Base-by-base conservation (phyloP, 768 basidiomycete species). In the Termitomyces sp. region DNA sequence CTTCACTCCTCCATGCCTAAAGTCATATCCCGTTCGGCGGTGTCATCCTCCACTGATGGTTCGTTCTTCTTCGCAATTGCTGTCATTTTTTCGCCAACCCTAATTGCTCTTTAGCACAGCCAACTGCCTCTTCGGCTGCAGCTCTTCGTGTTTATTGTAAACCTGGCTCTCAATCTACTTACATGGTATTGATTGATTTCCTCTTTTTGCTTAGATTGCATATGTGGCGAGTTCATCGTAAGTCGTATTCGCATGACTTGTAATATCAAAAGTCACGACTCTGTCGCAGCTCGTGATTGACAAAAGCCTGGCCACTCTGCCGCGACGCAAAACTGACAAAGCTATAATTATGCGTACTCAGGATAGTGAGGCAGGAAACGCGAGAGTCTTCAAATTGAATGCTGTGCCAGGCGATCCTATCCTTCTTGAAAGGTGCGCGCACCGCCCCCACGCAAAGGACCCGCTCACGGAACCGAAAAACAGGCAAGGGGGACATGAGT, bases 31-130 rank as follows among this genome's bases (percentile, higher is more conserved):
- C 82, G 91, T 60, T 93, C 90, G 41, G 87, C 90, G 4, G 83
- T 93, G 57, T 93, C 93, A 9, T 90, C 92, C 2, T 94, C 92
- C 4, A 84, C 90, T 35, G 88, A 91, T 66, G 90, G 90, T 90
- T 50, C 58, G 80, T 34, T 34, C 35, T 37, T 22, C 17, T 70
- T 5, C 37, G 3, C 45, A 45, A 24, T 37, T 26, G 15, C 14
- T 12, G 7, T 21, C 45, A 32, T 19, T 46, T 11, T 40, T 22
- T 28, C 26, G 19, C 10, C 38, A 35, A 40, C 26, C 22, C 55
- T 49, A 44, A 61, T 26, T 34, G 15, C 26, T 4, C 57, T 51
- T 30, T 66, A 92, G 89, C 88, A 50, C 84, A 80, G 62, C 88
- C 88, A 26, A 92, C 89, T 42, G 82, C 87, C 54, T 90, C 89